Conservation (phyloP, 768 basidiomycete species). For the Auriscalpium vulgare region DNA sequence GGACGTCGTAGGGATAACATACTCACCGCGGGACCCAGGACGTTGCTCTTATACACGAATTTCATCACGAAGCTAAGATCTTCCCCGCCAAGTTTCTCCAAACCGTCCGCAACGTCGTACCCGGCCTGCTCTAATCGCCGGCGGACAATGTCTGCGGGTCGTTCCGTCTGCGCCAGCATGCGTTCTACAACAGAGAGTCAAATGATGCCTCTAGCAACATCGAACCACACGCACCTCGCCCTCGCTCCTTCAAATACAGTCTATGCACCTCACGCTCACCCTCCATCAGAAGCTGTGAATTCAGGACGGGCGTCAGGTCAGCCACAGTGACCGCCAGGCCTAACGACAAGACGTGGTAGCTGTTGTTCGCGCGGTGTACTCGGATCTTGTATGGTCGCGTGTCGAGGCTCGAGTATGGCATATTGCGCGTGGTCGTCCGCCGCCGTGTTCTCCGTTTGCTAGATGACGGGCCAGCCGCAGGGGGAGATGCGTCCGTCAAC, state of each 20-base stretch:
- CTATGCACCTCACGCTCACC: slow-evolving; percentile 54
- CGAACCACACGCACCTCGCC: slow-evolving; percentile 42
- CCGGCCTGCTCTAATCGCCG: slow-evolving; percentile 84
- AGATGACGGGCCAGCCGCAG: background rate
- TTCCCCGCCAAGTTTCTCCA: slow-evolving; percentile 68
- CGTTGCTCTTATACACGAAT: slow-evolving; percentile 81
- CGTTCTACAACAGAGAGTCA: slow-evolving; percentile 48
- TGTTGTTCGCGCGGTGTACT: slow-evolving; percentile 67
- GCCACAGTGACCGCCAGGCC: slow-evolving; percentile 58
- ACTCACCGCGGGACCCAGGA: slow-evolving; percentile 56
- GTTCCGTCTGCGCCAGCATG: slow-evolving; percentile 70
- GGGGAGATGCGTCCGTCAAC: slow-evolving; percentile 12
- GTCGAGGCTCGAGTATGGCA: background rate
- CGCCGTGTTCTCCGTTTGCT: slow-evolving; percentile 16
- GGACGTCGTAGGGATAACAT: background rate
- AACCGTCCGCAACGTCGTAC: slow-evolving; percentile 72
- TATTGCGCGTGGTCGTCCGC: slow-evolving; percentile 2
- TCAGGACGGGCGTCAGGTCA: slow-evolving; percentile 54
- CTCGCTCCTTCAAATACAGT: slow-evolving; percentile 68
- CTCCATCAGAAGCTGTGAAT: slow-evolving; percentile 43
- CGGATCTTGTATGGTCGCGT: slow-evolving; percentile 46
- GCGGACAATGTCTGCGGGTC: slow-evolving; percentile 78
- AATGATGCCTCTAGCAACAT: background rate
- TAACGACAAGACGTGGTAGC: slow-evolving; percentile 64
- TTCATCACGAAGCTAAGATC: slow-evolving; percentile 80